phyloP scores from a whole-genome alignment of 2,329 filamentous ascomycete species.

The Nemania sp. region DNA sequence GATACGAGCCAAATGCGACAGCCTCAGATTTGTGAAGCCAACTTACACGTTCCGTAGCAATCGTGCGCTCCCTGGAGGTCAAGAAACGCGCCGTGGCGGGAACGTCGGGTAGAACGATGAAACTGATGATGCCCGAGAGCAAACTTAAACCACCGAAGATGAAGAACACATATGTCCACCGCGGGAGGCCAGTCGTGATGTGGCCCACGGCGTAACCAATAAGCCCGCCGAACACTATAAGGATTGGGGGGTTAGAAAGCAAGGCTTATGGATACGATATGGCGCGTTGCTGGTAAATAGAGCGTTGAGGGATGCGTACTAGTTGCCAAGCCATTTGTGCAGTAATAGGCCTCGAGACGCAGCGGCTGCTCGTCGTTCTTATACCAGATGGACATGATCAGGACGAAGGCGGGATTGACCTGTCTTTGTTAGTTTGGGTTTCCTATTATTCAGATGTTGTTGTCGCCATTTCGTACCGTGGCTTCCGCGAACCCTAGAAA shows the following conservation, averaged over 20 bases:
- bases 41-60: conserved; percentile 54
- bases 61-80: conserved; percentile 56
- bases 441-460: background rate
- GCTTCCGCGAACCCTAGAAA: conserved; percentile 62
- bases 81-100: conserved; percentile 67
- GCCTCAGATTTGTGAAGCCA: background rate
- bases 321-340: conserved; percentile 45
- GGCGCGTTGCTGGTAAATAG: background rate
- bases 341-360: conserved; percentile 59
- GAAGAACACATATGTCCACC: conserved; percentile 53
- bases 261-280: background rate
- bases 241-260: background rate
- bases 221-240: conserved; percentile 59
- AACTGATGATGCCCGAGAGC: conserved; percentile 59
- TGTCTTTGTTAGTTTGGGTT: conserved; percentile 8
- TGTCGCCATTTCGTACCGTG: conserved; percentile 39
- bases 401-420: conserved; percentile 55
- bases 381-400: conserved; percentile 45
- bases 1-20: too few relatives aligned
- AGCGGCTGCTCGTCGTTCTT: conserved; percentile 53
- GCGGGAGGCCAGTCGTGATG: conserved; percentile 48
- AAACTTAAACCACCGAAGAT: conserved; percentile 62
- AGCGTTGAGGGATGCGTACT: background rate
- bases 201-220: conserved; percentile 64
- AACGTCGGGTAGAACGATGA: conserved; percentile 64